A percentile compares a stretch with the other conserved stretches of the same genome.
These are phyloP conservation scores for Golovinomyces cichoracearum DNA, from an alignment of 2,329 filamentous ascomycete species.

Conservation along the genomic window DNA sequence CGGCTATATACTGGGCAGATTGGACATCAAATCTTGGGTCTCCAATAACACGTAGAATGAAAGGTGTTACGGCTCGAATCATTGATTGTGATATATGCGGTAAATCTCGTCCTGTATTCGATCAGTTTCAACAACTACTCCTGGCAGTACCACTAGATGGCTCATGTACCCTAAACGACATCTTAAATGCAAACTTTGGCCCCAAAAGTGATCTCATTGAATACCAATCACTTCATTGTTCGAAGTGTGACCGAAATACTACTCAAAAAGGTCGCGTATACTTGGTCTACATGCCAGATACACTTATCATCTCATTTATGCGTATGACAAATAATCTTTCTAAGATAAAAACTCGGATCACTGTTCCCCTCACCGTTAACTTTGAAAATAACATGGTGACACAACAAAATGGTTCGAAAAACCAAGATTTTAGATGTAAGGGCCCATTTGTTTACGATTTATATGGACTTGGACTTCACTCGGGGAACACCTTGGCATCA, in stretches of 20 bases:
- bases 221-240: conserved; percentile 1
- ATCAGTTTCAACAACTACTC: background rate
- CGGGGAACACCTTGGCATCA: conserved; percentile 4
- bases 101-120: background rate
- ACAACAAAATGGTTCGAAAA: conserved; percentile 14
- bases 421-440: conserved; percentile 16
- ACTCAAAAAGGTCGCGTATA: background rate
- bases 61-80: background rate
- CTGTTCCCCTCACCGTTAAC: conserved; percentile 4
- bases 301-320: conserved; percentile 3
- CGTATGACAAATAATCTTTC: conserved; percentile 1
- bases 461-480: conserved; percentile 43
- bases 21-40: background rate
- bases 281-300: conserved; percentile 3
- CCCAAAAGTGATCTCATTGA: background rate
- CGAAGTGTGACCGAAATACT: background rate
- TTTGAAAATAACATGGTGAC: conserved; percentile 21
- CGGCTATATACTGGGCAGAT: background rate
- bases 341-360: background rate
- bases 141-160: background rate
- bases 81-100: background rate
- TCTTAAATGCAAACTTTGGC: background rate
- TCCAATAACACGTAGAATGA: background rate
- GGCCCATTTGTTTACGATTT: conserved; percentile 53
- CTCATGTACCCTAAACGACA: background rate